Base-by-base conservation (phyloP, 1,139 yeast genomes). In the Protomyces pachydermus region DNA sequence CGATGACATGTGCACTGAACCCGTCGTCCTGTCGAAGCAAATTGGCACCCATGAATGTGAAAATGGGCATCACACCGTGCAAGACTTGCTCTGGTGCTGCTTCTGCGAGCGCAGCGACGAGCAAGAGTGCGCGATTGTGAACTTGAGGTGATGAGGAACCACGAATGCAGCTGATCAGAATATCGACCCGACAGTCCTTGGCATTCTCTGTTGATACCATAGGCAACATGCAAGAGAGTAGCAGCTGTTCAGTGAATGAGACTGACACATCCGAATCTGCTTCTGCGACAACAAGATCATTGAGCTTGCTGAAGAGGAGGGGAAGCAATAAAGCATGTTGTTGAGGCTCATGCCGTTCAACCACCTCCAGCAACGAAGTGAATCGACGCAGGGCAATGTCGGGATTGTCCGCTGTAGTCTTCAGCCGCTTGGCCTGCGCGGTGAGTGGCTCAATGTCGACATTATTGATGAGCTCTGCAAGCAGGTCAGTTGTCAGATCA, bases 41-140 rank as follows among this genome's bases (percentile, higher is more conserved):
- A 72, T 91, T 96, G 37, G 98, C 96, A 65, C 99, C 99, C 98
- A 93, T 93, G 72, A 93, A 95, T 0, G 98, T 95, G 78, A 93
- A 93, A 64, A 93, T 91, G 20, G 99, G 98, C 99, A 93, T 93
- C 14, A 95, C 96, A 2, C 97, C 88, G 76, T 95, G 98, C 68
- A 95, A 79, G 46, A 93, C 91, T 50, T 88, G 84, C 73, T 93
- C 98, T 8, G 98, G 97, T 18, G 93, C 90, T 65, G 91, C 78
- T 0, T 91, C 80, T 0, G 98, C 98, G 70, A 93, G 79, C 63
- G 91, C 87, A 2, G 98, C 89, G 70, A 93, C 85, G 20, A 93
- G 91, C 68, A 93, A 78, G 67, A 93, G 78, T 62, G 93, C 78
- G 70, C 91, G 83, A 75, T 93, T 93, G 76, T 93, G 98, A 38